These are phyloP conservation scores for Staphylotrichum tortipilum DNA, from an alignment of 495 filamentous ascomycete species.

Conservation along the genomic window DNA sequence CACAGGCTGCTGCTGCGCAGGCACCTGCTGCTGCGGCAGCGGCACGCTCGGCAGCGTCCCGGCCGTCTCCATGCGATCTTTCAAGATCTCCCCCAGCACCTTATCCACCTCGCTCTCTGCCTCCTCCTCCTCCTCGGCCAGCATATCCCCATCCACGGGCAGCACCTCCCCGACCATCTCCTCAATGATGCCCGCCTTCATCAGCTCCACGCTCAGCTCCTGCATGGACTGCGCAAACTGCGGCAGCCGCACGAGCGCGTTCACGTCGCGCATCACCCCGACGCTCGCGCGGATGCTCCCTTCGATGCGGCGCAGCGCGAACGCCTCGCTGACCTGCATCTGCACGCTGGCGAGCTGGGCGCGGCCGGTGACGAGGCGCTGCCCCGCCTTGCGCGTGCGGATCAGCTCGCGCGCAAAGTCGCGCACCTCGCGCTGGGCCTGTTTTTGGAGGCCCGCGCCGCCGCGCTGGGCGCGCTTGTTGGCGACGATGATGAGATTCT, in stretches of 20 bases:
- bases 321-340: slow-evolving; percentile 97
- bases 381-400: slow-evolving; percentile 63
- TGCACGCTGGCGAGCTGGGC: slow-evolving; percentile 89
- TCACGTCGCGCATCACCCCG: slow-evolving; percentile 95
- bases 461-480: slow-evolving; percentile 63
- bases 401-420: slow-evolving; percentile 84
- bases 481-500: slow-evolving; percentile 70
- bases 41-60: slow-evolving; percentile 47
- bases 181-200: slow-evolving; percentile 93
- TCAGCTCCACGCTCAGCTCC: slow-evolving; percentile 77
- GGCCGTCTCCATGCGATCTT: slow-evolving; percentile 67
- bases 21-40: slow-evolving; percentile 44
- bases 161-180: slow-evolving; percentile 88
- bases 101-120: slow-evolving; percentile 88
- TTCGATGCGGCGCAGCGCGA: slow-evolving; percentile 92
- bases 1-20: slow-evolving; percentile 46
- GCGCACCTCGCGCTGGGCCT: slow-evolving; percentile 70
- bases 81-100: slow-evolving; percentile 79
- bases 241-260: slow-evolving; percentile 72
- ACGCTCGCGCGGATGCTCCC: slow-evolving; percentile 79
- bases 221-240: slow-evolving; percentile 85
- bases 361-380: slow-evolving; percentile 71
- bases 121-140: slow-evolving; percentile 78
- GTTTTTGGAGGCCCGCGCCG: slow-evolving; percentile 63
- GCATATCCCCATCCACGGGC: slow-evolving; percentile 52